Evolutionary conservation across 306 rosid genomes (phyloP), one percentile per base, ranked within the genome.

Genomic region (Sechiopsis laciniata): DNA sequence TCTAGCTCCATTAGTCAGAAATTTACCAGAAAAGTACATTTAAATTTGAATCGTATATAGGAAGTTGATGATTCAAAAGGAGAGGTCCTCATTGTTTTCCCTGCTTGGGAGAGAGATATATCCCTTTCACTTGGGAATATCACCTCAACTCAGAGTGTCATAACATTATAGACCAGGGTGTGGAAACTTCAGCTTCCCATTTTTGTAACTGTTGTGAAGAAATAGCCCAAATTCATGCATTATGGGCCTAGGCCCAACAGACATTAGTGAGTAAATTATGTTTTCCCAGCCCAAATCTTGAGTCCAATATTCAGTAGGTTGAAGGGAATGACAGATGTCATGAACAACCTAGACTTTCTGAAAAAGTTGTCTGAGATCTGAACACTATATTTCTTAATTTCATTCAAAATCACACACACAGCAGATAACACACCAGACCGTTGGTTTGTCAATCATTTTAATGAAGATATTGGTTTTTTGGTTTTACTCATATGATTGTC

Each of bases 381-480:
- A 16, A 67, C 55, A 19, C 10, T 3, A 67, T 9, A 17, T 20
- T 67, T 42, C 19, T 40, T 46, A 45, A 22, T 46, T 68, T 68
- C 37, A 46, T 68, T 68, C 56, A 68, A 20, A 46, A 67, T 46
- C 55, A 67, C 35, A 9, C 55, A 37, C 8, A 61, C 21, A 26
- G 8, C n/a, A 61, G 57, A 20, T 40, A 68, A 32, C 8, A 20
- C 45, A 10, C 72, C 35, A 19, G 14, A 48, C 45, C 21, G 58
- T 61, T 70, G 19, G 76, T 79, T 75, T 52, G 29, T 59, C 81
- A 74, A 74, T 80, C 64, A 81, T 77, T 78, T 53, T 62, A 24
- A 35, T n/a, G 20, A 80, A 32, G 37, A 32, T 78, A 56, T 10
- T 35, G 72, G 46, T 67, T 67, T 67, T 29, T 50, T 61, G 51